A percentile compares a stretch with the other conserved stretches of the same genome.
These are phyloP conservation scores for Arthrobotrys sphaeroides DNA, from an alignment of 2,329 filamentous ascomycete genomes.

Conservation along the genomic window DNA sequence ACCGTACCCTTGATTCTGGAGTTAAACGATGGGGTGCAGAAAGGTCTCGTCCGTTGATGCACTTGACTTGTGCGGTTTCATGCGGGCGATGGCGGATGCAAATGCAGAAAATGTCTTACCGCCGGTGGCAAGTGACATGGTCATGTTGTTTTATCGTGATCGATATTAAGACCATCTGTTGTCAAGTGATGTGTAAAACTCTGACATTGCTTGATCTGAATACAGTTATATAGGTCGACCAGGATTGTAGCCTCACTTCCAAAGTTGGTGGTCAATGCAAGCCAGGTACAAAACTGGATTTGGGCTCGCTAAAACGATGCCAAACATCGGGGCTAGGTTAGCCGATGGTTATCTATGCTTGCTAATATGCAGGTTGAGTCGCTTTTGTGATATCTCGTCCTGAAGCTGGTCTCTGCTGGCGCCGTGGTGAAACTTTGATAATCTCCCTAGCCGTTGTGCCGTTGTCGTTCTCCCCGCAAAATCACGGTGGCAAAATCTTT, in stretches of 20 bases:
- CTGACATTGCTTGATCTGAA: conserved; percentile 1
- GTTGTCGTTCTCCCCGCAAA: conserved; percentile 11
- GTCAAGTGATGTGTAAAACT: conserved; percentile 12
- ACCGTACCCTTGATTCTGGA: neutral
- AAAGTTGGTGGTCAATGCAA: neutral
- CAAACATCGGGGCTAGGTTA: conserved; percentile 19
- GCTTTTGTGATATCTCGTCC: conserved; percentile 15
- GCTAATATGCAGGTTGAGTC: conserved; percentile 2
- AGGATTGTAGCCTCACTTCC: neutral
- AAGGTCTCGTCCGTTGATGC: neutral
- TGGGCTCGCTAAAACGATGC: conserved; percentile 15
- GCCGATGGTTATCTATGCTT: conserved; percentile 14
- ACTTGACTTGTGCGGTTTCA: conserved; percentile 16
- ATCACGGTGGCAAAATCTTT: conserved; percentile 3
- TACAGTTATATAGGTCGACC: conserved; percentile 5
- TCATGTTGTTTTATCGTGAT: conserved; percentile 25
- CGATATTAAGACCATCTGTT: neutral
- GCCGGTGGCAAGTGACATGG: conserved; percentile 35
- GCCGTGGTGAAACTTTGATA: neutral
- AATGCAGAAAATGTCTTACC: conserved; percentile 21
- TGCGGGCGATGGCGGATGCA: conserved; percentile 18
- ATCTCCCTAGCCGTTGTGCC: neutral
- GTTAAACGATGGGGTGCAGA: neutral
- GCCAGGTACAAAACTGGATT: conserved; percentile 6
- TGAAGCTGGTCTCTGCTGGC: conserved; percentile 1